Evolutionary conservation across 352 stramenopile species (phyloP).

Genomic region (Blastocystis sp.): DNA sequence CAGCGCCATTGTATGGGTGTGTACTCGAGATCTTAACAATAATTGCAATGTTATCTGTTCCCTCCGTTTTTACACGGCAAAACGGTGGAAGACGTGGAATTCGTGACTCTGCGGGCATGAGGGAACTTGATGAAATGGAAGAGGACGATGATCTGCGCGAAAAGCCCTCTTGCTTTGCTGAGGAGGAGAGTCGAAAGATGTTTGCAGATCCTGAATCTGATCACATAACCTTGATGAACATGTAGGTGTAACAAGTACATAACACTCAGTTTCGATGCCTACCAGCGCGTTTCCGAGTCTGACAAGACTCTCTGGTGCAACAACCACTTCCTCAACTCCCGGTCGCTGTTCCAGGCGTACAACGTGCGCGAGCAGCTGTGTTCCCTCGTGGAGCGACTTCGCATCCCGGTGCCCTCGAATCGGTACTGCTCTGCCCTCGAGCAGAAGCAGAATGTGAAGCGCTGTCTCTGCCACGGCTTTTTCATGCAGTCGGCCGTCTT

Average conservation of each 20-base stretch:
- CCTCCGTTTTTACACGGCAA: conserved; percentile 86
- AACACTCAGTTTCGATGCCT: conserved; percentile 75
- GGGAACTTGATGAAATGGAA: neutral
- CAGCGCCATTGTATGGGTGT: conserved; percentile 86
- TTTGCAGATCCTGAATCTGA: conserved; percentile 70
- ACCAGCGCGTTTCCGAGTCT: conserved; percentile 80
- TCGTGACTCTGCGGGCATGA: neutral
- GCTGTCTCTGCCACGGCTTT: conserved; percentile 86
- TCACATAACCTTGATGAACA: conserved; percentile 94
- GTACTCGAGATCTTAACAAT: conserved; percentile 81
- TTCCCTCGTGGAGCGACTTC: conserved; percentile 76
- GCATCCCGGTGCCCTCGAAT: conserved; percentile 68
- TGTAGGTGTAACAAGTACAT: conserved; percentile 69
- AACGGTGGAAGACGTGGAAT: conserved; percentile 70
- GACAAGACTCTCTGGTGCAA: conserved; percentile 87
- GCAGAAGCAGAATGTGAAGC: conserved; percentile 86
- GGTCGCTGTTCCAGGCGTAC: conserved; percentile 79
- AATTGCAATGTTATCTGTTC: conserved; percentile 90
- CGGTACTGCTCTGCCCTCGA: conserved; percentile 67
- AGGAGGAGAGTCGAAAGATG: neutral
- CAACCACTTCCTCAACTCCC: conserved; percentile 91
- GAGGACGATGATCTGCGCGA: neutral
- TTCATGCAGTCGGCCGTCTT: conserved; percentile 94
- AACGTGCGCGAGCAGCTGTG: conserved; percentile 89
- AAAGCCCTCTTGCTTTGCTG: neutral